Percentiles rank a stretch among this genome's conserved stretches.
Conservation (phyloP, 1,139 yeast species). For the Tardiomyces digboiensis region DNA sequence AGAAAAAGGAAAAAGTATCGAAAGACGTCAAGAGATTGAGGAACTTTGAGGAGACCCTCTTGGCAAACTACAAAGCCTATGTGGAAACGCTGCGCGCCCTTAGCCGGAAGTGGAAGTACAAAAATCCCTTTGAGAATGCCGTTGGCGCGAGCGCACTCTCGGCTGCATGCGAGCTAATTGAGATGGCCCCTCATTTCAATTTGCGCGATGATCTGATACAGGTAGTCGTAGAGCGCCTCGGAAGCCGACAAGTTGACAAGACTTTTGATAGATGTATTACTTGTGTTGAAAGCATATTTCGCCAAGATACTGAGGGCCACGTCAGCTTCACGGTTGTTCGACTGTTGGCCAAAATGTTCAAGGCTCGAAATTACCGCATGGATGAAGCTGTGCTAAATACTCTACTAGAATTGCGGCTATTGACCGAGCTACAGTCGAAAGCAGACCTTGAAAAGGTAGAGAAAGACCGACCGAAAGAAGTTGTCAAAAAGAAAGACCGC, state of each 20-base stretch:
- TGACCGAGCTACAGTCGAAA: slow-evolving; percentile 52
- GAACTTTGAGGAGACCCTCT: slow-evolving; percentile 69
- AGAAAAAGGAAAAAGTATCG: slow-evolving; percentile 61
- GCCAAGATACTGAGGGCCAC: slow-evolving; percentile 71
- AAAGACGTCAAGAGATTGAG: slow-evolving; percentile 73
- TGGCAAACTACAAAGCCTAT: slow-evolving; percentile 60
- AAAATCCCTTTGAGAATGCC: slow-evolving; percentile 27
- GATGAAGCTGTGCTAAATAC: slow-evolving; percentile 77
- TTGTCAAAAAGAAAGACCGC: slow-evolving; percentile 70
- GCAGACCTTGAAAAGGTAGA: slow-evolving; percentile 53
- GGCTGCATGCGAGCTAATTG: slow-evolving; percentile 72
- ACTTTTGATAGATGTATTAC: slow-evolving; percentile 52
- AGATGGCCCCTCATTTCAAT: slow-evolving; percentile 70
- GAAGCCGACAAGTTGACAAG: slow-evolving; percentile 24
- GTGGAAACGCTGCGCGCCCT: slow-evolving; percentile 41
- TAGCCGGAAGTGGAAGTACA: slow-evolving; percentile 26
- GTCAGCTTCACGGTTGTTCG: slow-evolving; percentile 67
- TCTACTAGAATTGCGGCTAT: slow-evolving; percentile 59
- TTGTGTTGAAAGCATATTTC: slow-evolving; percentile 53
- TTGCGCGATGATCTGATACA: slow-evolving; percentile 63
- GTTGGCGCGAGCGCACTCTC: slow-evolving; percentile 54
- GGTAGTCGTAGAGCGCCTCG: slow-evolving; percentile 43
- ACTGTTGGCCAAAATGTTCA: slow-evolving; percentile 57
- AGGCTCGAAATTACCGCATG: slow-evolving; percentile 65
- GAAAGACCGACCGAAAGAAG: slow-evolving; percentile 34